These are phyloP conservation scores for Dispira simplex DNA, from an alignment of 192 early-diverging fungal genomes.

Conservation along the genomic window DNA sequence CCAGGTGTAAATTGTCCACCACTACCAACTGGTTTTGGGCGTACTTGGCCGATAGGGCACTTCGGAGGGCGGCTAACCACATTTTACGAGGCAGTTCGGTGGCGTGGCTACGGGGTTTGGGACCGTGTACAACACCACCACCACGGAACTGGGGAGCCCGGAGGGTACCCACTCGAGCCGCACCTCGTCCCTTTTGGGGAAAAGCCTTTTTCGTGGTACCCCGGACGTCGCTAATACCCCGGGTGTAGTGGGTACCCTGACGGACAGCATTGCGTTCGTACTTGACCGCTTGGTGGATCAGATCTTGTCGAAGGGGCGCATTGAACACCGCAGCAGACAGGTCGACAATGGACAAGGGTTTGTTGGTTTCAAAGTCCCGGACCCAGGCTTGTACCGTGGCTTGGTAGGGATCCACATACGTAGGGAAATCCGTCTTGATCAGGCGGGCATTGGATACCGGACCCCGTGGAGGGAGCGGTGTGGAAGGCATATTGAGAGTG, in stretches of 20 bases:
- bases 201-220: slow-evolving; percentile 67
- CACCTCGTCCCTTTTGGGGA: slow-evolving; percentile 88
- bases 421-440: too few relatives aligned
- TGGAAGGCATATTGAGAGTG: too few relatives aligned
- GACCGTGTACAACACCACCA: slow-evolving; percentile 81
- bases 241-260: slow-evolving; percentile 75
- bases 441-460: too few relatives aligned
- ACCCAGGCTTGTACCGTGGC: slow-evolving; percentile 56
- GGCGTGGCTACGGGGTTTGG: slow-evolving; percentile 66
- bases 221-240: slow-evolving; percentile 65
- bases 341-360: slow-evolving; percentile 51
- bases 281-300: slow-evolving; percentile 68
- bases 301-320: slow-evolving; percentile 54
- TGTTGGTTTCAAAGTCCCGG: slow-evolving; percentile 54
- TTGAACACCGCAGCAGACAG: slow-evolving; percentile 63
- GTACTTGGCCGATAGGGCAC: slow-evolving; percentile 78
- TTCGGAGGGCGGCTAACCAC: slow-evolving; percentile 65
- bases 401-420: background rate
- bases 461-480: too few relatives aligned
- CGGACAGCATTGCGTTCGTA: slow-evolving; percentile 72
- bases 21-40: slow-evolving; percentile 76
- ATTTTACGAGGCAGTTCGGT: slow-evolving; percentile 78
- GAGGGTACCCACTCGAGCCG: slow-evolving; percentile 70
- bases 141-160: slow-evolving; percentile 73
- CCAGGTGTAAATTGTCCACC: slow-evolving; percentile 48